phyloP scores from a whole-genome alignment of 441 rosid species.

The Sinapis alba region DNA sequence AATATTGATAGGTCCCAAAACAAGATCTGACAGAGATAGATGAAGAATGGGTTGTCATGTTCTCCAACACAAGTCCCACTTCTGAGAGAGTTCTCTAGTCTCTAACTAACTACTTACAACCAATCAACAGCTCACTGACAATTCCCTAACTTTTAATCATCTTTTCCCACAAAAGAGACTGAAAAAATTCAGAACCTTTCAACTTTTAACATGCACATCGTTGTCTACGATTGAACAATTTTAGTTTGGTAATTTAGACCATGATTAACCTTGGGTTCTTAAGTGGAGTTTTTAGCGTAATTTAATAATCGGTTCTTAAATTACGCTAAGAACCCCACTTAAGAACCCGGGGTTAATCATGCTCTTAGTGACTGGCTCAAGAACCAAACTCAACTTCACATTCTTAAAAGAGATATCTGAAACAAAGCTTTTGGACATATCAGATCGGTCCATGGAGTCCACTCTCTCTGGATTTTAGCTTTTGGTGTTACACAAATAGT shows the following conservation, averaged over 20 bases:
- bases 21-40: slow-evolving; percentile 32
- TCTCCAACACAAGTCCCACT: slow-evolving; percentile 37
- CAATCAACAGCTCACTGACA: slow-evolving; percentile 34
- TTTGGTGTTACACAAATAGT: slow-evolving; percentile 9
- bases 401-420: background rate
- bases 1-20: slow-evolving; percentile 17
- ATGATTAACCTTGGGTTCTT: too few species aligned
- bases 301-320: too few species aligned
- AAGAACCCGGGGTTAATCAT: too few species aligned
- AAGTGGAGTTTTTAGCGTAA: too few species aligned
- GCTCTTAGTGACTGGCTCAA: background rate
- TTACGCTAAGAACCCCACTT: too few species aligned
- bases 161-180: background rate
- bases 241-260: too few species aligned
- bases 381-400: slow-evolving; percentile 11
- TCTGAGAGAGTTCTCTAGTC: slow-evolving; percentile 1
- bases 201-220: background rate
- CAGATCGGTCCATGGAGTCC: slow-evolving; percentile 24
- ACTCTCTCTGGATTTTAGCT: background rate
- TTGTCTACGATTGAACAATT: background rate
- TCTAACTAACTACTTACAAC: slow-evolving; percentile 23
- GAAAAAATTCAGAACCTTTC: background rate
- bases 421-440: slow-evolving; percentile 34
- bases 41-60: slow-evolving; percentile 36
- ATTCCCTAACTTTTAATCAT: slow-evolving; percentile 3